These are phyloP conservation scores for Flaveria bidentis DNA, from an alignment of 129 eudicot species.

Conservation along the genomic window DNA sequence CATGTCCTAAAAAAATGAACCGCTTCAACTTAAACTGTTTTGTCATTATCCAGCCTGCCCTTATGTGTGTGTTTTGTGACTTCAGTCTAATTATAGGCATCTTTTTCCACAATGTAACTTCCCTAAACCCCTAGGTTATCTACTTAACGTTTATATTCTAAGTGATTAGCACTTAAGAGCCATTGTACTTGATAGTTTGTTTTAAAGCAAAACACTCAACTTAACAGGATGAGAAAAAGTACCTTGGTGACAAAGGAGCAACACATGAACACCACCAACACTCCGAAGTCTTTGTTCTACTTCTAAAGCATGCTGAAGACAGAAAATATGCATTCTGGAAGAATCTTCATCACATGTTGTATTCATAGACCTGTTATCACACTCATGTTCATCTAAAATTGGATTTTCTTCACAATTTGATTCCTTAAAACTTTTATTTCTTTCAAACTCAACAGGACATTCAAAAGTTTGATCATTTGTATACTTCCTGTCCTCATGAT, in stretches of 20 bases:
- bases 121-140: conserved; percentile 16
- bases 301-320: conserved; percentile 89
- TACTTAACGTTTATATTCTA: neutral
- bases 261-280: conserved; percentile 77
- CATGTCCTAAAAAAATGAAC: neutral
- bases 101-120: neutral
- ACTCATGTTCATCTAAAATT: conserved; percentile 23
- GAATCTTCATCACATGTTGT: conserved; percentile 76
- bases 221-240: conserved; percentile 10
- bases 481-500: conserved; percentile 19
- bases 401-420: conserved; percentile 34
- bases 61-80: conserved; percentile 5
- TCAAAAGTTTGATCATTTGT: conserved; percentile 35
- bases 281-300: conserved; percentile 70
- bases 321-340: conserved; percentile 86
- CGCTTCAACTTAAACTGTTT: neutral
- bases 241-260: conserved; percentile 98
- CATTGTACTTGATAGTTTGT: neutral
- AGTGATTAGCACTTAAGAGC: neutral
- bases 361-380: conserved; percentile 25
- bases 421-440: conserved; percentile 29
- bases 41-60: neutral
- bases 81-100: neutral
- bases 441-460: conserved; percentile 41
- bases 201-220: neutral